phyloP scores from a whole-genome alignment of 768 basidiomycete species.

The Boletus vermiculosoides region DNA sequence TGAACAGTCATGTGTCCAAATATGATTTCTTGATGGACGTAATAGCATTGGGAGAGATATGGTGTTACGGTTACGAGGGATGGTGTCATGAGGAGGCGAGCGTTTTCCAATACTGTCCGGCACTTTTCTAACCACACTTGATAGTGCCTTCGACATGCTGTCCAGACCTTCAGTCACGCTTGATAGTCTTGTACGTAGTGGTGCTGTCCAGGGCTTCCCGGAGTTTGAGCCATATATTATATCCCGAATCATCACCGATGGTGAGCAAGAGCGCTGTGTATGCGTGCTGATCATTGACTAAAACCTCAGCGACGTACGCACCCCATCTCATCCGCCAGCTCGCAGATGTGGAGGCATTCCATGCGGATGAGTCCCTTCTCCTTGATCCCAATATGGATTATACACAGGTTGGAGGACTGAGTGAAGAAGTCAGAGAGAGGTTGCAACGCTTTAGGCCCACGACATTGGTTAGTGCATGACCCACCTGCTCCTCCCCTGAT shows the following conservation, averaged over 20 bases:
- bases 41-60: conserved; percentile 41
- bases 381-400: conserved; percentile 77
- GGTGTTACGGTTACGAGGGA: conserved; percentile 44
- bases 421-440: conserved; percentile 71
- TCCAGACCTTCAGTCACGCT: conserved; percentile 54
- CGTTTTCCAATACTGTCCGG: neutral
- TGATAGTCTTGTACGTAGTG: conserved; percentile 45
- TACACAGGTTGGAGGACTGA: conserved; percentile 59
- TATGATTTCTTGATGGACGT: neutral
- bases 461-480: conserved; percentile 53
- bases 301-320: conserved; percentile 53
- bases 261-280: conserved; percentile 35
- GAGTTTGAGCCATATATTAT: conserved; percentile 51
- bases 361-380: conserved; percentile 69
- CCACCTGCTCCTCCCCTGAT: neutral
- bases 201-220: conserved; percentile 37
- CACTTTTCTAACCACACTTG: neutral
- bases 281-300: conserved; percentile 1
- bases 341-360: conserved; percentile 71
- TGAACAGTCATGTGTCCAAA: neutral
- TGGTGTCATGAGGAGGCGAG: conserved; percentile 45
- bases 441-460: conserved; percentile 59
- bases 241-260: conserved; percentile 67
- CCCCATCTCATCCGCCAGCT: conserved; percentile 68
- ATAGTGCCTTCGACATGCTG: conserved; percentile 75